Conservation (phyloP, 1,284 basidiomycete genomes). For the Malassezia slooffiae region DNA sequence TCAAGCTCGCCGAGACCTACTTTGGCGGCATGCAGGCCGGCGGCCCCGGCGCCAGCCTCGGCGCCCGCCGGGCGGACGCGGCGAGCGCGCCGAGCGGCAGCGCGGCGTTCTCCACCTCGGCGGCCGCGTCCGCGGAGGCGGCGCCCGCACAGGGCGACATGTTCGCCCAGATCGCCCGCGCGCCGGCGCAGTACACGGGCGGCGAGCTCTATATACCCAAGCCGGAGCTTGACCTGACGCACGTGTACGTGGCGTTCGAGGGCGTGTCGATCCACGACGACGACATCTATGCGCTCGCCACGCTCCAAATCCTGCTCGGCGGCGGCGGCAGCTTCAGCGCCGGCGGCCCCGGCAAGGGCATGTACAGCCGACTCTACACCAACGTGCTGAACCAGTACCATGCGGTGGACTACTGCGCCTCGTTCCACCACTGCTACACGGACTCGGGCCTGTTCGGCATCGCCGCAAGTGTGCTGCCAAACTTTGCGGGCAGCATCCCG, state of each 20-base stretch:
- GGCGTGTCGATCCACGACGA: constrained; percentile 82
- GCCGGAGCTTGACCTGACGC: constrained; percentile 69
- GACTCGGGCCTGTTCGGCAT: constrained; percentile 91
- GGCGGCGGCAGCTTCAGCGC: constrained; percentile 93
- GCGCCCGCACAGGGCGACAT: constrained; percentile 18
- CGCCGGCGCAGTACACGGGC: constrained; percentile 67
- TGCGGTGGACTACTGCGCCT: constrained; percentile 89
- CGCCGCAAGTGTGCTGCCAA: constrained; percentile 74
- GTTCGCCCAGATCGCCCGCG: constrained; percentile 45
- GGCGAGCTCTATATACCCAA: constrained; percentile 59
- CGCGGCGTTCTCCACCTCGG: constrained; percentile 23
- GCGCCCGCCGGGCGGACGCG: too few relatives aligned
- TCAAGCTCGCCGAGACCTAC: constrained; percentile 69
- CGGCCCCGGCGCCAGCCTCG: background rate
- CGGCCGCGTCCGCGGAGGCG: constrained; percentile 22
- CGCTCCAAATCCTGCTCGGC: constrained; percentile 86
- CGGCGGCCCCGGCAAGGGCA: constrained; percentile 93
- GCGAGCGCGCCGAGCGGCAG: constrained; percentile 16
- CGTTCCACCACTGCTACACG: constrained; percentile 94
- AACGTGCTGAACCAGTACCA: constrained; percentile 90
- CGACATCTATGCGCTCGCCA: constrained; percentile 87
- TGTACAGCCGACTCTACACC: constrained; percentile 97
- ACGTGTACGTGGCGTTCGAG: constrained; percentile 85
- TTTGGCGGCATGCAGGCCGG: constrained; percentile 57
- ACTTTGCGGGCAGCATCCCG: constrained; percentile 58